Base-by-base conservation (phyloP, 1,284 basidiomycete genomes). In the Anthracocystis setariae region DNA sequence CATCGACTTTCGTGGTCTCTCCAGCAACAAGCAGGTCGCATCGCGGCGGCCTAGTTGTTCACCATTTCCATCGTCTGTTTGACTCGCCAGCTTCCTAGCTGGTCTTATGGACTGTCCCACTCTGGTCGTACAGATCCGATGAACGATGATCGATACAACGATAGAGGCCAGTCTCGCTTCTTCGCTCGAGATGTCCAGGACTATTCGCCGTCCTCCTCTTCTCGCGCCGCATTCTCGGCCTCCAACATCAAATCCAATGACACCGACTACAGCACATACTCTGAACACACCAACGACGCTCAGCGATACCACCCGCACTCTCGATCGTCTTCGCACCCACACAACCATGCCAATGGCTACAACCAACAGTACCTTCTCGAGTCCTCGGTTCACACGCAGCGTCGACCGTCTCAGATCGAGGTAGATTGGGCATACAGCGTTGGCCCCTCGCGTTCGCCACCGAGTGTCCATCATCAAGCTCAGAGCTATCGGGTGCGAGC, bases 71-170 rank as follows among this genome's bases (percentile, higher is more conserved):
- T 56, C 48, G 25, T 65, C 43, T 29, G 48, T 42, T 21, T 50
- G 29, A 18, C 52, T 8, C 48, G 60, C 67, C 67, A 65, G 67
- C 67, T 64, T 48, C 50, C 61, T 53, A 60, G 67, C 67, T 70
- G 61, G 67, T 56, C 61, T 33, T 42, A 47, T 39, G 49, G 47
- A 38, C 61, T 46, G 37, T 60, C 55, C 12, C 46, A 57, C 46
- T 58, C 55, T 46, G 50, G 54, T 35, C 46, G 47, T 21, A 48
- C 38, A n/a, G 66, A 59, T 69, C 66, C 55, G 54, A 69, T 69
- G 66, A 55, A 51, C 37, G 51, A 68, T 57, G 59, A 69, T 50
- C 56, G 60, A 23, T 59, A 58, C 59, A 48, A 55, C 44, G 50
- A 56, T 37, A 42, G 54, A 53, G 54, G 58, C 49, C 52, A n/a